A percentile compares a stretch with the other conserved stretches of the same genome.
Evolutionary conservation across 2,329 filamentous ascomycete species (phyloP).

Genomic region (Trichophyton verrucosum): DNA sequence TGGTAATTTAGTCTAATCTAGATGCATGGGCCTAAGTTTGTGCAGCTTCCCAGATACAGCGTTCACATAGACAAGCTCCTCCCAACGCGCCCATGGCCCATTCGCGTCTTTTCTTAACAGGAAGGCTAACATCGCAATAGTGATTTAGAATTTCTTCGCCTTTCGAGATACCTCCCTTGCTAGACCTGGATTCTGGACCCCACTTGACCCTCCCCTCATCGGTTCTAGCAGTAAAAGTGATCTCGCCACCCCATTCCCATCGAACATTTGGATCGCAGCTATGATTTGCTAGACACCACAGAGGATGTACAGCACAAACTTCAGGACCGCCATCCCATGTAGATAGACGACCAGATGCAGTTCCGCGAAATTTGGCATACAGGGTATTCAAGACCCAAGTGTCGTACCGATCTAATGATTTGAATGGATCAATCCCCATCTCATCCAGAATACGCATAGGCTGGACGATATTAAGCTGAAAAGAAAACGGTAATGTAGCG

Average conservation of each 20-base stretch:
- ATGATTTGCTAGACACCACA: slow-evolving; percentile 95
- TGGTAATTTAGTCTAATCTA: neutral
- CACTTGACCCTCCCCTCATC: slow-evolving; percentile 27
- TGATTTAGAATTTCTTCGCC: slow-evolving; percentile 86
- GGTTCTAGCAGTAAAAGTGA: slow-evolving; percentile 26
- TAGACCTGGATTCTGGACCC: slow-evolving; percentile 34
- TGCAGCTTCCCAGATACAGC: slow-evolving; percentile 60
- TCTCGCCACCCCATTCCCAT: slow-evolving; percentile 69
- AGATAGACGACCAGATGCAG: slow-evolving; percentile 73
- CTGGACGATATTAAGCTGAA: slow-evolving; percentile 46
- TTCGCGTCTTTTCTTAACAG: slow-evolving; percentile 68
- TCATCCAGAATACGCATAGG: slow-evolving; percentile 51
- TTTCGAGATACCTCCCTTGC: slow-evolving; percentile 51
- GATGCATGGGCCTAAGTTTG: neutral
- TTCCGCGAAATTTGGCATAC: slow-evolving; percentile 85
- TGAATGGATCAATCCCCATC: slow-evolving; percentile 51
- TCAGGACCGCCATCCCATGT: slow-evolving; percentile 70
- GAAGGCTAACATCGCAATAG: slow-evolving; percentile 76
- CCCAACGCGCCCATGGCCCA: slow-evolving; percentile 83
- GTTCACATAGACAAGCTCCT: slow-evolving; percentile 72
- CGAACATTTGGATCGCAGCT: slow-evolving; percentile 88
- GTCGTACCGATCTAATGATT: slow-evolving; percentile 30
- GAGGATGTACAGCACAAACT: slow-evolving; percentile 81
- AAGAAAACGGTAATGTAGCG: slow-evolving; percentile 46
- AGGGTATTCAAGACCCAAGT: slow-evolving; percentile 70